Evolutionary conservation across 1,284 basidiomycete species (phyloP).

Genomic region (Golubevia sp.): DNA sequence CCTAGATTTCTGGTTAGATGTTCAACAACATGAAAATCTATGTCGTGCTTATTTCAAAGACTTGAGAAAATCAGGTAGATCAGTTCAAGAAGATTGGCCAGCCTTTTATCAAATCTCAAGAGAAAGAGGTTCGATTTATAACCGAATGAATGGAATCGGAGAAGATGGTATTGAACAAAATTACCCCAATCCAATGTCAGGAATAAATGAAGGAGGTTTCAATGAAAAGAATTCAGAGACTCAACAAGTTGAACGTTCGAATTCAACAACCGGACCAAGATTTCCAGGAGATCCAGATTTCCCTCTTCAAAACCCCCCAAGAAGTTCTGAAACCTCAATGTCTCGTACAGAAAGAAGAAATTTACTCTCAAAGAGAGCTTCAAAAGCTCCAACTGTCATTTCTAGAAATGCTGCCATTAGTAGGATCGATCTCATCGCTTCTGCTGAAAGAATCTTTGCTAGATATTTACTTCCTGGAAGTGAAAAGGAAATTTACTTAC

Average conservation of each 20-base stretch:
- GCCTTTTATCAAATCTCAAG: slow-evolving; percentile 73
- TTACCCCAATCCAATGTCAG: no score
- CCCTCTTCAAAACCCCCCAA: slow-evolving; percentile 20
- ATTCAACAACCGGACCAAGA: slow-evolving; percentile 18
- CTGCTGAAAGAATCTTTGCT: slow-evolving; percentile 92
- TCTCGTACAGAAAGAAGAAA: slow-evolving; percentile 28
- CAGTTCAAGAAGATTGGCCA: slow-evolving; percentile 94
- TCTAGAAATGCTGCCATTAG: slow-evolving; percentile 87
- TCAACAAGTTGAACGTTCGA: not conserved
- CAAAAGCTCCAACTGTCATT: slow-evolving; percentile 65
- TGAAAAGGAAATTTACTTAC: slow-evolving; percentile 88
- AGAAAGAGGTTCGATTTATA: slow-evolving; percentile 53
- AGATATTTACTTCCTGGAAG: slow-evolving; percentile 76
- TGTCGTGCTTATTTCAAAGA: slow-evolving; percentile 99
- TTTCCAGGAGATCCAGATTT: slow-evolving; percentile 57
- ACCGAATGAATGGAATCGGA: slow-evolving; percentile 48
- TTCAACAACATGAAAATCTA: slow-evolving; percentile 97
- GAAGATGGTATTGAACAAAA: slow-evolving; percentile 12
- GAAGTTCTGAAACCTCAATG: slow-evolving; percentile 6
- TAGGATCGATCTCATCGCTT: slow-evolving; percentile 83
- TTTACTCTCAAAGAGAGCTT: slow-evolving; percentile 43
- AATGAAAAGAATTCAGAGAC: not conserved
- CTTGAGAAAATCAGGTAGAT: slow-evolving; percentile 86
- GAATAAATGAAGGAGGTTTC: not conserved
- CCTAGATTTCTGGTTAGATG: slow-evolving; percentile 97